Evolutionary conservation across 768 basidiomycete genomes (phyloP), one percentile per base, ranked within the genome.

Genomic region (Pluteus cervinus): DNA sequence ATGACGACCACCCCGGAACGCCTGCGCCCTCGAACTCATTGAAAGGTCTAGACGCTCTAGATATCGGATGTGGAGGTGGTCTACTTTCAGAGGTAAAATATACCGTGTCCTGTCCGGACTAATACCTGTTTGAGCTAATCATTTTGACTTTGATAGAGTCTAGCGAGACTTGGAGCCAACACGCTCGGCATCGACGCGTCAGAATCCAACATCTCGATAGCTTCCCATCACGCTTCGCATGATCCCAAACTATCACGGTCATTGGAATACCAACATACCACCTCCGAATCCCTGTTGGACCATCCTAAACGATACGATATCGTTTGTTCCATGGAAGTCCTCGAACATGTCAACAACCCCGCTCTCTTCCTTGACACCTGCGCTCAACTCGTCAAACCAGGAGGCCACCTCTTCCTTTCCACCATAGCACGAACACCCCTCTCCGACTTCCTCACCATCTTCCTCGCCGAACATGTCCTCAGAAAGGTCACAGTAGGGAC

Each of bases 301-400:
- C 77, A 79, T 4, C 56, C 73, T 10, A 71, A 69, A 48, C 76
- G 76, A 36, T 98, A 83, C 54, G 94, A 98, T 55, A 75, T 92
- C 14, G 92, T 99, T 10, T 96, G 91, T 55, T 86, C 92, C 7
- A 89, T 98, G 89, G 96, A 99, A 58, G 94, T 99, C 6, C 55
- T 99, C 21, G 96, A 99, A 62, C 96, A 99, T 53, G 96, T 99
- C 35, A 87, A 96, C 54, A 83, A 94, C 51, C 93, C 96, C 1
- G 68, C 76, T 5, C 69, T 72, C 5, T 99, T 99, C 58, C 70
- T 99, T 33, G 66, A 75, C 20, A 78, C 82, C 25, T 85, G 91
- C 47, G 86, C 86, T 0, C 71, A 82, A 41, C 73, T 98, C 21
- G 76, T 94, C 47, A 98, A 96, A 92, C 96, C 96, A 8, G 92